Evolutionary conservation across 805 yeast species (phyloP).

Genomic region (Torulaspora quercuum): DNA sequence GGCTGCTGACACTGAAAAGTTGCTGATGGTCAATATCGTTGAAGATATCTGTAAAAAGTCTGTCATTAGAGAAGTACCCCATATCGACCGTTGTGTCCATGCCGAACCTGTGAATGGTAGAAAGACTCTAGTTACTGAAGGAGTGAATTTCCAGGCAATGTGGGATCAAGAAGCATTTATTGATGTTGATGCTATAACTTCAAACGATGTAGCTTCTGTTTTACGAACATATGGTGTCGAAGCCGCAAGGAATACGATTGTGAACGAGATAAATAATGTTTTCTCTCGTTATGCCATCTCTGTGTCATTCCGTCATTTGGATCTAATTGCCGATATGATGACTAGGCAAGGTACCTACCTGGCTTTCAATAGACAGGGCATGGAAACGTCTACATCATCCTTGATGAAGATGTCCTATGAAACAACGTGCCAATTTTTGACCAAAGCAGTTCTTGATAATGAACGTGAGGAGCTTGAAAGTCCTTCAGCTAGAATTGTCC

Average conservation of each 20-base stretch:
- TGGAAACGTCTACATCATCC: constrained; percentile 91
- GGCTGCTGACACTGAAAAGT: constrained; percentile 81
- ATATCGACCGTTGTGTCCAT: constrained; percentile 88
- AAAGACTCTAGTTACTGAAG: constrained; percentile 88
- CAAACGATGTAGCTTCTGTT: constrained; percentile 91
- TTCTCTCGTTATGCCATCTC: constrained; percentile 94
- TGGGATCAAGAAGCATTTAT: constrained; percentile 96
- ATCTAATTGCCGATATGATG: constrained; percentile 97
- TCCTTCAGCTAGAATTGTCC: constrained; percentile 89
- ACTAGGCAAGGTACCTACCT: constrained; percentile 96
- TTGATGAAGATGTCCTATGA: constrained; percentile 99
- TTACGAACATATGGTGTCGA: constrained; percentile 94
- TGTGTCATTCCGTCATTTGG: constrained; percentile 91
- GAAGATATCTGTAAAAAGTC: constrained; percentile 87
- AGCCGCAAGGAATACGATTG: constrained; percentile 97
- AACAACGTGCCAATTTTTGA: constrained; percentile 95
- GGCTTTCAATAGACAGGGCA: constrained; percentile 98
- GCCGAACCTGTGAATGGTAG: constrained; percentile 69
- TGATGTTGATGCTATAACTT: constrained; percentile 81
- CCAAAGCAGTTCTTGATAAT: constrained; percentile 91
- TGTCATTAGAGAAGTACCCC: constrained; percentile 88
- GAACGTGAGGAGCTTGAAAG: constrained; percentile 83
- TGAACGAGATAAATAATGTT: constrained; percentile 90
- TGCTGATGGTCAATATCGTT: constrained; percentile 94
- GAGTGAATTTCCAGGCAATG: constrained; percentile 96